A percentile compares a stretch with the other conserved stretches of the same genome.
phyloP scores from a whole-genome alignment of 371 early-diverging fungal species.

The Mucor racemosus region DNA sequence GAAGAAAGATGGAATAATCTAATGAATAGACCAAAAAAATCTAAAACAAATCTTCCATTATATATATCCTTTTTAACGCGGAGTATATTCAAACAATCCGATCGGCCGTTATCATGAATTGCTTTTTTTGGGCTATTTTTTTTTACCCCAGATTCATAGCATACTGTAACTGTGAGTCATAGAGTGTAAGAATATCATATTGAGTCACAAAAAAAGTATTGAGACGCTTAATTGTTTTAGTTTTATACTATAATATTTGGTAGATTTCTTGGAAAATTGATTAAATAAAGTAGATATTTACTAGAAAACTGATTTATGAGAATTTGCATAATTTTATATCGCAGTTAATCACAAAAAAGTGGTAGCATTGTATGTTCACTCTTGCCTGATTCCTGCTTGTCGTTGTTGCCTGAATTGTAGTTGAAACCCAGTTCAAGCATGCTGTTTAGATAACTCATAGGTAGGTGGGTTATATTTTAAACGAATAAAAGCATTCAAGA shows the following conservation, averaged over 20 bases:
- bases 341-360: no score
- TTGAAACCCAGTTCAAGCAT: background rate
- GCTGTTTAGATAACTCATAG: background rate
- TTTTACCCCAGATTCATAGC: constrained; percentile 22
- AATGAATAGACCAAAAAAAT: background rate
- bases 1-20: constrained; percentile 1
- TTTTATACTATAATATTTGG: no score
- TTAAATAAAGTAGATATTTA: no score
- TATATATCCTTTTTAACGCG: constrained; percentile 13
- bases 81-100: constrained; percentile 12
- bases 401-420: background rate
- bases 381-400: background rate
- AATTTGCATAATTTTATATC: no score
- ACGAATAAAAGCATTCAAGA: background rate
- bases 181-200: constrained; percentile 8
- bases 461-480: background rate
- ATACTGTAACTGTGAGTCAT: constrained; percentile 16
- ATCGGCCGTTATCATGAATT: constrained; percentile 17
- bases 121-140: constrained; percentile 1
- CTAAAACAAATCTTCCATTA: background rate
- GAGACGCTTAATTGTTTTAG: no score
- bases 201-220: constrained; percentile 12
- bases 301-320: no score
- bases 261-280: no score
- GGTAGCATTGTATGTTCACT: background rate